Evolutionary conservation across 176 grass and related monocot genomes (phyloP), one percentile per base, ranked within the genome.

Genomic region (Eleusine indica): DNA sequence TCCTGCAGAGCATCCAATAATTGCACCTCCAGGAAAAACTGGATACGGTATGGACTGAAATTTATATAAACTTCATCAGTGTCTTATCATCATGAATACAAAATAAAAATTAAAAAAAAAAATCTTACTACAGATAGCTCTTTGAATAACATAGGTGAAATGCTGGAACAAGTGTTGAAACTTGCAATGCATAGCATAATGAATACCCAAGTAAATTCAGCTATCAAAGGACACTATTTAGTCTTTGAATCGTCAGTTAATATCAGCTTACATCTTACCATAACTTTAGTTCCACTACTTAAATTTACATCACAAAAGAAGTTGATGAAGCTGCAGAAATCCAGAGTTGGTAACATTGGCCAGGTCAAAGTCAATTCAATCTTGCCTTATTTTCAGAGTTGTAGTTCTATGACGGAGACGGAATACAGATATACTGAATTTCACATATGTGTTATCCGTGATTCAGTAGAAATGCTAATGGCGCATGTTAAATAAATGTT

Each of bases 31-130:
- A 0, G 96, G 92, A 76, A 98, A 95, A 79, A 98, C 80, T 73
- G 96, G 87, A 91, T 98, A 90, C 43, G 96, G 96, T 90, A 98
- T 90, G 16, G 96, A 95, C 96, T 98, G 89, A 71, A 95, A 91
- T 73, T 72, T 71, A 86, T 14, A 86, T 53, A 1, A 71, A 52
- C 60, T 62, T 78, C 25, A 79, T 91, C 68, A 82, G 42, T 74
- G 37, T 40, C 54, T 40, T 75, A 74, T 7, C 28, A 62, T 19
- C 47, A 19, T 9, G 15, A 86, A 38, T 18, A 43, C 75, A 25
- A 51, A 49, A 25, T 25, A 25, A 25, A 25, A 25, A 25, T 25
- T 25, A 25, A 25, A 25, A 25, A 25, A 25, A n/a, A 78, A 58
- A 68, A 57, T 48, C 17, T 58, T 41, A 48, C 29, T 58, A 61